These are phyloP conservation scores for Zygotorulaspora sp. DNA, from an alignment of 805 yeast species.

Conservation along the genomic window DNA sequence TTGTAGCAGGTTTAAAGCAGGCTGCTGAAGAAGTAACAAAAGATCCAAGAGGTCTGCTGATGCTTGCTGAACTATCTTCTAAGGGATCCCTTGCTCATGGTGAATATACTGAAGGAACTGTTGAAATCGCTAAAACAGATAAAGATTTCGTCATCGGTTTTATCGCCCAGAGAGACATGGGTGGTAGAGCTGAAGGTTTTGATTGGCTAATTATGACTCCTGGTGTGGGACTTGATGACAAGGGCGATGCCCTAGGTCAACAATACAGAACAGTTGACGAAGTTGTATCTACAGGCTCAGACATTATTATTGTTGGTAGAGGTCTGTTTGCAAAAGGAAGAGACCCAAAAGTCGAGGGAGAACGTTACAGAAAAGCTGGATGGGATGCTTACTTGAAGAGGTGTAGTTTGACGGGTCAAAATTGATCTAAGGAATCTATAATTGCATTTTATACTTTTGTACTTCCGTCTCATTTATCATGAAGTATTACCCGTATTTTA, in stretches of 20 bases:
- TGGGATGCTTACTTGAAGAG: conserved; percentile 80
- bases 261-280: conserved; percentile 90
- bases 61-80: conserved; percentile 94
- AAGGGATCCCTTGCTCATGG: conserved; percentile 93
- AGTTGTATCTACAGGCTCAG: conserved; percentile 82
- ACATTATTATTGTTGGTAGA: conserved; percentile 95
- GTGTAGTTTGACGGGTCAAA: conserved; percentile 17
- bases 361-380: conserved; percentile 87
- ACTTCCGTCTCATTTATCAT: no score
- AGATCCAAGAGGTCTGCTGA: conserved; percentile 84
- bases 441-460: no score
- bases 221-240: conserved; percentile 96
- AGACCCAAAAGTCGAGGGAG: conserved; percentile 82
- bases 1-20: conserved; percentile 79
- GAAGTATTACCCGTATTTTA: no score
- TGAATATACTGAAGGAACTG: conserved; percentile 79
- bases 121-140: conserved; percentile 84
- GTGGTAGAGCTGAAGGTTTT: conserved; percentile 74
- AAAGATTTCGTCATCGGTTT: conserved; percentile 92
- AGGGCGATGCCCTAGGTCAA: conserved; percentile 93
- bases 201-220: conserved; percentile 98
- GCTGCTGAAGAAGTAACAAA: conserved; percentile 62
- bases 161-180: conserved; percentile 89
- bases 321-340: conserved; percentile 93
- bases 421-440: no score